Evolutionary conservation across 2,329 filamentous ascomycete species (phyloP).

Genomic region (Cladosporium phlei): DNA sequence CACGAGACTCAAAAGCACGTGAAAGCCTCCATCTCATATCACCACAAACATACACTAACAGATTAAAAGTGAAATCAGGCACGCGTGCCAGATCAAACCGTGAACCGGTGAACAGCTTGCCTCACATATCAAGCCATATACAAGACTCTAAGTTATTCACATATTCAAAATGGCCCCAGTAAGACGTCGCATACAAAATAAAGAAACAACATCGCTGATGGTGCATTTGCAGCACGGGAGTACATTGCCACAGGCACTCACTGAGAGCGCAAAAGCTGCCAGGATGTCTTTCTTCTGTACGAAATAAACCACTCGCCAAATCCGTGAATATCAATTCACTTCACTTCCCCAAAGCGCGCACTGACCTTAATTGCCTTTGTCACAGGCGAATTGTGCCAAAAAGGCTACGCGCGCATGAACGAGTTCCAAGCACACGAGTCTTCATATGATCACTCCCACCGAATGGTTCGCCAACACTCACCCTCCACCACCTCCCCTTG

Average conservation of each 20-base stretch:
- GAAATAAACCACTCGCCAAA: too few species aligned
- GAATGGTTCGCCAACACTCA: slow-evolving; percentile 54
- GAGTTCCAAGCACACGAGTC: slow-evolving; percentile 93
- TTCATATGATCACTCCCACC: slow-evolving; percentile 93
- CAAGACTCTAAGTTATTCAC: too few species aligned
- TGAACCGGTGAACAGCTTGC: too few species aligned
- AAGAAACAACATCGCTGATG: background rate
- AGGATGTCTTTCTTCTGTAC: slow-evolving; percentile 60
- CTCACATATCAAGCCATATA: background rate
- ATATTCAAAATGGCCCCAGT: slow-evolving; percentile 51
- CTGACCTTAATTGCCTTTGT: too few species aligned
- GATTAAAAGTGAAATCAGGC: background rate
- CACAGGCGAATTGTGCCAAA: slow-evolving; percentile 71
- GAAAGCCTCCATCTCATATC: background rate
- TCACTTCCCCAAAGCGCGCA: too few species aligned
- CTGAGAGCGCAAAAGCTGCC: slow-evolving; percentile 49
- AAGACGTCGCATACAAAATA: slow-evolving; percentile 23
- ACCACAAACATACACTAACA: background rate
- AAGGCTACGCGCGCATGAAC: slow-evolving; percentile 91
- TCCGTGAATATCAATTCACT: too few species aligned
- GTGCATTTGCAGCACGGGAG: slow-evolving; percentile 25
- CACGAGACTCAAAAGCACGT: background rate
- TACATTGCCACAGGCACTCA: slow-evolving; percentile 36
- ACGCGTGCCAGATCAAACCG: background rate
- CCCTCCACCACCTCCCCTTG: too few species aligned